A percentile compares a stretch with the other conserved stretches of the same genome.
phyloP scores from a whole-genome alignment of 2,329 filamentous ascomycete species.

The Penicillium griseofulvum region DNA sequence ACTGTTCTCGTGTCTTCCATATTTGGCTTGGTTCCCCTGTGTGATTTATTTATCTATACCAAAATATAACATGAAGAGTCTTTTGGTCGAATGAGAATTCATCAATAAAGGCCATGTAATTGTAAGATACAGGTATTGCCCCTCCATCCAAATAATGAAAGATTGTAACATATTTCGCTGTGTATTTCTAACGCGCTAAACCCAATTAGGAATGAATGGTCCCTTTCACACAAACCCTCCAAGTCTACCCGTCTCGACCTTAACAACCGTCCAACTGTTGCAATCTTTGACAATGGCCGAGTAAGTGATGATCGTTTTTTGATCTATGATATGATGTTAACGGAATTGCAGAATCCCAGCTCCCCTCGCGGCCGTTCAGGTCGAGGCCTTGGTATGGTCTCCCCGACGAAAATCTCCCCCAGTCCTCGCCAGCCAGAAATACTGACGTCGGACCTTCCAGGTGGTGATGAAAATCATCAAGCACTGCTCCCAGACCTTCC shows the following conservation, averaged over 20 bases:
- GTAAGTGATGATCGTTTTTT: constrained; percentile 12
- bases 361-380: constrained; percentile 82
- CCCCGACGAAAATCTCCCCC: constrained; percentile 34
- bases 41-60: not conserved
- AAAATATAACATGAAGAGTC: not conserved
- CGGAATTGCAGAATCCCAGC: constrained; percentile 56
- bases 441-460: constrained; percentile 47
- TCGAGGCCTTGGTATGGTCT: constrained; percentile 80
- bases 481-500: constrained; percentile 84
- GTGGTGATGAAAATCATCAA: constrained; percentile 98
- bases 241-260: constrained; percentile 18
- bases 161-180: not conserved
- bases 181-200: constrained; percentile 20
- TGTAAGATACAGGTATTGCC: constrained; percentile 22
- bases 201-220: constrained; percentile 20
- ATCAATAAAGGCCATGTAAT: not conserved
- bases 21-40: too few species aligned
- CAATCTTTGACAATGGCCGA: constrained; percentile 26
- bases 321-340: constrained; percentile 15
- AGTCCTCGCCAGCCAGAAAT: constrained; percentile 27
- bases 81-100: not conserved
- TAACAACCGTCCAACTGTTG: constrained; percentile 19
- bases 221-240: constrained; percentile 28
- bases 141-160: not conserved
- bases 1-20: not conserved